These are phyloP conservation scores for Brassica nigra DNA, from an alignment of 345 rosid genomes.

Conservation along the genomic window DNA sequence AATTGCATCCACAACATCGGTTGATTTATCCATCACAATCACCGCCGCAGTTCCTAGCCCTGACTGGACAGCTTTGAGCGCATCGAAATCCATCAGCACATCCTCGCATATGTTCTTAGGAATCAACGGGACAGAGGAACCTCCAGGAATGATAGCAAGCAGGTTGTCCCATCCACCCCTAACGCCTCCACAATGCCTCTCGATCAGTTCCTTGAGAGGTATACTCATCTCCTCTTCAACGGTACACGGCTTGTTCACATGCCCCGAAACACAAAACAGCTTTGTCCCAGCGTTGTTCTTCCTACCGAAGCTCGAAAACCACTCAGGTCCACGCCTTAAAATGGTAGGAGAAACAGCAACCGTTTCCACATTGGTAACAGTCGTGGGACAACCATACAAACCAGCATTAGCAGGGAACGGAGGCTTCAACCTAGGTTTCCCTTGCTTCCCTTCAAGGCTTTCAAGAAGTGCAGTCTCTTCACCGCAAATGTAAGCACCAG, in stretches of 20 bases:
- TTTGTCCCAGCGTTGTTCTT: slow-evolving; percentile 92
- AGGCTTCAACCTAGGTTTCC: slow-evolving; percentile 98
- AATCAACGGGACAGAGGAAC: slow-evolving; percentile 89
- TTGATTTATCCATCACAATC: slow-evolving; percentile 97
- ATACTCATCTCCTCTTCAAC: slow-evolving; percentile 98
- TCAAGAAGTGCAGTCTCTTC: slow-evolving; percentile 98
- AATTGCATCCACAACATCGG: slow-evolving; percentile 97
- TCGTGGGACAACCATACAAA: slow-evolving; percentile 93
- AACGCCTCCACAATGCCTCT: slow-evolving; percentile 95
- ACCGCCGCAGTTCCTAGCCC: slow-evolving; percentile 97
- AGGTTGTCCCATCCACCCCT: slow-evolving; percentile 98
- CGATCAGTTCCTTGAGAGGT: slow-evolving; percentile 85
- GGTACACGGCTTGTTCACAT: slow-evolving; percentile 93
- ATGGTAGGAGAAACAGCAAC: slow-evolving; percentile 98
- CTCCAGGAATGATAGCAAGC: slow-evolving; percentile 93
- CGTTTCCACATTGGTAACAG: slow-evolving; percentile 95
- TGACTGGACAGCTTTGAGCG: slow-evolving; percentile 92
- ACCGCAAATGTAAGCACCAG: slow-evolving; percentile 98
- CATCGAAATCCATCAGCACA: slow-evolving; percentile 96
- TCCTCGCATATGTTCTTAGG: slow-evolving; percentile 88
- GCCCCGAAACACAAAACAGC: slow-evolving; percentile 83
- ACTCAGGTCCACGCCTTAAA: slow-evolving; percentile 93
- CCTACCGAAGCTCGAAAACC: slow-evolving; percentile 99
- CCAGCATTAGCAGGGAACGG: slow-evolving; percentile 99
- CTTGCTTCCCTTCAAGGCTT: slow-evolving; percentile 97